Base-by-base conservation (phyloP, 371 early-diverging fungal species). In the Circinella umbellata region DNA sequence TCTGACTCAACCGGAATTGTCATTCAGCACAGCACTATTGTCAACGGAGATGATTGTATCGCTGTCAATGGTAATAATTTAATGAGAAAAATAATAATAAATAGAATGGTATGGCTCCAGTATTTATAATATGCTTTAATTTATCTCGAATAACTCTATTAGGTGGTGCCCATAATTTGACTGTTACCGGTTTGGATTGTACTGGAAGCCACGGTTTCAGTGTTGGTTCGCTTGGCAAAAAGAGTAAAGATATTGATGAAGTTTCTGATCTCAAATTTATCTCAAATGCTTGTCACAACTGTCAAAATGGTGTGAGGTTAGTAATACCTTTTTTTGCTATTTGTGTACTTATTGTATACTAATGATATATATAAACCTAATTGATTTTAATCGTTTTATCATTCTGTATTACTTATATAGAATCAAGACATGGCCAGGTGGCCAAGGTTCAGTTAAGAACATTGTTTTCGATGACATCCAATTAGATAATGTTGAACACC, bases 171-270 rank as follows among this genome's bases (percentile, higher is more conserved):
- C 69, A 66, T 4, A 77, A 80, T 38, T 63, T 77, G 35, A 80
- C 77, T 4, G 39, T 77, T 1, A 54, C 70, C 9, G 64, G 70
- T 35, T 61, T 75, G 20, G 67, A 65, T 51, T 80, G 80, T 62
- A 70, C 54, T 46, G 69, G 69, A 18, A 72, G 76, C 51, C 80
- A 80, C 46, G 80, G 78, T 60, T 80, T 80, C 69, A 73, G 76
- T 36, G 78, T 80, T 42, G 78, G 78, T 9, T 75, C 73, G n/a
- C 73, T 80, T 13, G 78, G 78, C 64, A 75, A 77, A 66, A 74
- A 72, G 14, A 72, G 76, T n/a, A 53, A 34, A 4, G 17, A 63
- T 1, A 71, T 72, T 10, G 78, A 73, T 14, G 68, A 46, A 6
- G 78, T 80, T 39, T 61, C 65, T 18, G 71, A 63, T 48, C 66